Conservation (phyloP, 2,329 filamentous ascomycete genomes). For the Aspergillus sp. region DNA sequence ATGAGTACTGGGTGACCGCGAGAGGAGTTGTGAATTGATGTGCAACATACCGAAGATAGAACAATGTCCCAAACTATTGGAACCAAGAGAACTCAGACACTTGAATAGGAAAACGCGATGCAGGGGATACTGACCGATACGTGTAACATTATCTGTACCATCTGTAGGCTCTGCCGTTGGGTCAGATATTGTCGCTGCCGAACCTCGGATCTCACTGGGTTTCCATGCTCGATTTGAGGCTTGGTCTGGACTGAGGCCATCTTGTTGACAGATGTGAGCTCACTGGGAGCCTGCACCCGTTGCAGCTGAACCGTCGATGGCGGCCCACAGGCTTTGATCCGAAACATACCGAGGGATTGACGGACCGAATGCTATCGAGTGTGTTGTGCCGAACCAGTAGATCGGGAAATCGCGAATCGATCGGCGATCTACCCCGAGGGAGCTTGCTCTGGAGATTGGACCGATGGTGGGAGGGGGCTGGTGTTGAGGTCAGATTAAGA, state of each 20-base stretch:
- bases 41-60: constrained; percentile 33
- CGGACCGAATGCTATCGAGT: background rate
- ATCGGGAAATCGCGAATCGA: background rate
- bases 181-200: constrained; percentile 23
- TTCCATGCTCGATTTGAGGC: constrained; percentile 14
- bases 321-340: constrained; percentile 25
- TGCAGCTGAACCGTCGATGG: constrained; percentile 19
- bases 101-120: background rate
- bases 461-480: background rate
- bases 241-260: constrained; percentile 10
- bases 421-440: background rate
- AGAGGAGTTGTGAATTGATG: background rate
- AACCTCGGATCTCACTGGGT: constrained; percentile 5
- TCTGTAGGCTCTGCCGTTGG: constrained; percentile 47
- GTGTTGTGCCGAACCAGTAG: background rate
- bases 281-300: constrained; percentile 7
- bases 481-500: background rate
- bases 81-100: constrained; percentile 2
- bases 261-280: constrained; percentile 5
- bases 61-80: constrained; percentile 34
- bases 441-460: background rate
- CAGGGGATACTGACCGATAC: constrained; percentile 38
- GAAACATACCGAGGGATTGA: constrained; percentile 18
- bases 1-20: constrained; percentile 13
- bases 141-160: constrained; percentile 50